phyloP scores from a whole-genome alignment of 208 protist genomes.

The Leishmania arabica region DNA sequence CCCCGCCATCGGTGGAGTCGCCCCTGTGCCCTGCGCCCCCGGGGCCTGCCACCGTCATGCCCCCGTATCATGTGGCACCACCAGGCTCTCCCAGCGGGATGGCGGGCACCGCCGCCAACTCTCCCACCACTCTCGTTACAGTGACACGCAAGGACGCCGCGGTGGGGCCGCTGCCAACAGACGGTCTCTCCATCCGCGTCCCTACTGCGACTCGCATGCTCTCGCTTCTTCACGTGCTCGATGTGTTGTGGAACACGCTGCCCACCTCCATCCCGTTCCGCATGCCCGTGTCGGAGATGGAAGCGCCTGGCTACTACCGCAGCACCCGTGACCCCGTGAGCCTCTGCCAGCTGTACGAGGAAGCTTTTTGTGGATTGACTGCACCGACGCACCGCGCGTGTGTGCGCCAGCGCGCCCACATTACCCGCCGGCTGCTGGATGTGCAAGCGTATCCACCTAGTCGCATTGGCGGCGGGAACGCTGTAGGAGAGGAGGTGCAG shows the following conservation, averaged over 20 bases:
- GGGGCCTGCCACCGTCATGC: background rate
- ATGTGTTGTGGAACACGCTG: slow-evolving; percentile 46
- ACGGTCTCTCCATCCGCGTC: slow-evolving; percentile 6
- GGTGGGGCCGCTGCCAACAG: background rate
- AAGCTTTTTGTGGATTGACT: slow-evolving; percentile 39
- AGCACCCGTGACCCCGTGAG: slow-evolving; percentile 54
- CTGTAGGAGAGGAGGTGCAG: slow-evolving; percentile 9
- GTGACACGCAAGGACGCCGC: background rate
- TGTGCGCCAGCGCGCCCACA: background rate
- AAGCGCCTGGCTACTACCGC: slow-evolving; percentile 73
- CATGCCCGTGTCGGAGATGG: slow-evolving; percentile 69
- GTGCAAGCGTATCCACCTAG: background rate
- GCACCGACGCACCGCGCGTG: slow-evolving; percentile 7
- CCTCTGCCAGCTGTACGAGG: slow-evolving; percentile 58
- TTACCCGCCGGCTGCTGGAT: background rate
- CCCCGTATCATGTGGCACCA: background rate
- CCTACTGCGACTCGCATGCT: slow-evolving; percentile 32
- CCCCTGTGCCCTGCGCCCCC: background rate
- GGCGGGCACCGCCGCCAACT: background rate
- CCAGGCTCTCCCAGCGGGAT: background rate
- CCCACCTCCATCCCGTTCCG: slow-evolving; percentile 44
- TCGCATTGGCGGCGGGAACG: background rate
- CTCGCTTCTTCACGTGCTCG: slow-evolving; percentile 52
- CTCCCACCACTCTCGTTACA: background rate
- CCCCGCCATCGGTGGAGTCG: slow-evolving; percentile 2